Percentiles rank a stretch among this genome's conserved stretches.
Conservation (phyloP, 73 alveolate species). For the Uronychia binucleata region DNA sequence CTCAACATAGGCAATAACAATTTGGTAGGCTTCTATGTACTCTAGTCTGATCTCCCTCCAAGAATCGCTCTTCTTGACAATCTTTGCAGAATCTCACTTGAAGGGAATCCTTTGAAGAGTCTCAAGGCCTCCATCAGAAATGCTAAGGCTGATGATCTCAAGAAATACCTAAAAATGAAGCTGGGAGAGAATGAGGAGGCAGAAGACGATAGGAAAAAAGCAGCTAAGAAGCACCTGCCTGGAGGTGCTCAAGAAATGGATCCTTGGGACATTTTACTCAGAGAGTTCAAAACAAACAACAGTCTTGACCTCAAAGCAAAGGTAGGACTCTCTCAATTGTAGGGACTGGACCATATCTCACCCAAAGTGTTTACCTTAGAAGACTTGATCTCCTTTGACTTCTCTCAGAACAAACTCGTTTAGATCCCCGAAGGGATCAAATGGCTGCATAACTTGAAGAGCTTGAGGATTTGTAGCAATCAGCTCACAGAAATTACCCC, state of each 20-base stretch:
- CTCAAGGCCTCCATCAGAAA: constrained; percentile 89
- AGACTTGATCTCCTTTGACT: constrained; percentile 17
- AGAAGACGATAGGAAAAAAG: constrained; percentile 48
- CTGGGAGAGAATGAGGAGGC: constrained; percentile 82
- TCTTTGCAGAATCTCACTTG: constrained; percentile 90
- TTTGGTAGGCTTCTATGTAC: constrained; percentile 14
- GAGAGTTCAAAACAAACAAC: constrained; percentile 51
- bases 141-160: constrained; percentile 92
- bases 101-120: constrained; percentile 96
- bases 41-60: constrained; percentile 80
- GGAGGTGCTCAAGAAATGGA: constrained; percentile 40
- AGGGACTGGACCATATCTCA: constrained; percentile 21
- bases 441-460: constrained; percentile 22
- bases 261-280: constrained; percentile 61
- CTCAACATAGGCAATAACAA: constrained; percentile 93
- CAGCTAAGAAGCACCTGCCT: constrained; percentile 38
- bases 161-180: constrained; percentile 83
- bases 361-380: constrained; percentile 29
- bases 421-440: constrained; percentile 47
- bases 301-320: constrained; percentile 39
- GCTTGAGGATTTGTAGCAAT: constrained; percentile 26
- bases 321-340: neutral
- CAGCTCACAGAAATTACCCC: constrained; percentile 30
- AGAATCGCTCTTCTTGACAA: constrained; percentile 81
- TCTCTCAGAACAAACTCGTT: constrained; percentile 24